Base-by-base conservation (phyloP, 2,329 filamentous ascomycete genomes). In the Venturia pyrina region DNA sequence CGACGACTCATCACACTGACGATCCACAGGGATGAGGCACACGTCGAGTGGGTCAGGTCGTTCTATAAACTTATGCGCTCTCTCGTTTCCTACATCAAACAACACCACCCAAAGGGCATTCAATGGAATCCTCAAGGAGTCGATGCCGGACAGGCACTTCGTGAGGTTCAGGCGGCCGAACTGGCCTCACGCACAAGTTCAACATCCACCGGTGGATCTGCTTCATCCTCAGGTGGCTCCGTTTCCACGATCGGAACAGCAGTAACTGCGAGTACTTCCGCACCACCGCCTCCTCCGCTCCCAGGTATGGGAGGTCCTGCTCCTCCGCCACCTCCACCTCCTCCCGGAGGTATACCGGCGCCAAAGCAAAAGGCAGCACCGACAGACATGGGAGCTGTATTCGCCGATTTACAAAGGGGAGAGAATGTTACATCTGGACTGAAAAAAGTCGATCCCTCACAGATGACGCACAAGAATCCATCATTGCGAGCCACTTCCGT, bases 381-480 rank as follows among this genome's bases (percentile, higher is more conserved):
- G 11, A 68, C 77, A 8, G 92, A 93, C 66, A 87, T 96, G 76
- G 87, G 87, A 28, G 92, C 93, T 32, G 92, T 99, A 2, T 99
- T 99, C 75, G 89, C 88, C 50, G 89, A 97, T 70, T 81, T 99
- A 64, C 98, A 98, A 78, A 88, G 89, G 75, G 95, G 95, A 66
- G 87, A 90, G 67, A 83, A 85, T n/a, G 90, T 99, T 67, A 99
- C 95, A 4, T 87, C 90, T 70, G 88, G 90, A 41, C 83, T 99
- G 44, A 89, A 90, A 70, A 99, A 97, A 81, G 95, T 99, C 62
- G 93, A 97, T 79, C 89, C 88, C 74, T 95, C 90, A 65, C 84
- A 98, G 77, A 97, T 97, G 93, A 99, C 95, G 67, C 95, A 99
- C 79, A 98, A 98, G 82, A 99, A 99, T 78, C 95, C 95, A 17